Evolutionary conservation across 805 yeast genomes (phyloP), one percentile per base, ranked within the genome.

Genomic region (Candida sanyiensis): DNA sequence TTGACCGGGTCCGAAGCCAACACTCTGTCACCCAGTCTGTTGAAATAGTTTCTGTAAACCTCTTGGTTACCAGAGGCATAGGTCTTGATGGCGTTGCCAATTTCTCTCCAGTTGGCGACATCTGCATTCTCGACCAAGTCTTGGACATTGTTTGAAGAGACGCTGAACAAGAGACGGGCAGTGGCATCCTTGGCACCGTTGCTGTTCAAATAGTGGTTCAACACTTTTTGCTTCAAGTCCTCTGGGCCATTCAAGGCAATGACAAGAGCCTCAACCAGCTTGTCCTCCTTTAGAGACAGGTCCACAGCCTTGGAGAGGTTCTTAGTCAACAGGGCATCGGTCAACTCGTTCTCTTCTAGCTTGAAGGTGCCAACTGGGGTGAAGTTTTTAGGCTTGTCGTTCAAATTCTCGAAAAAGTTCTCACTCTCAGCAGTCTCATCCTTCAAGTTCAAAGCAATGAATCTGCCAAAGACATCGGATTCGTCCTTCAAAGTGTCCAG

Each of bases 81-180:
- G 3, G 85, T 72, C 38, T 77, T 58, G 40, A 89, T 73, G 12
- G 87, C 72, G 30, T 73, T 67, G n/a, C 88, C 85, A 49, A 84
- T 77, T 30, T 79, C 80, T 50, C 77, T 82, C 98, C 98, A 93
- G 48, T 84, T 79, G 4, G 69, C 52, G 28, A 89, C 77, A 53
- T 84, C 83, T 22, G 84, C 83, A 55, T 89, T 80, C 33, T 73
- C 70, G 22, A 88, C 93, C 45, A 93, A 58, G 57, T 90, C 97
- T 22, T 62, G 38, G 68, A 73, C 64, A 47, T 75, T 65, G 25
- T 66, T 65, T 22, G 73, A 67, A 1, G 85, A 69, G 11, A 78
- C 72, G 36, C 79, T 74, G 62, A 79, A 80, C 39, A 94, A 66
- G 12, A 87, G 67, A 53, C 98, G 81, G 3, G 96, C 73, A 41